Base-by-base conservation (phyloP, 2,329 filamentous ascomycete genomes). In the Graphilbum ipis-grandicollis region DNA sequence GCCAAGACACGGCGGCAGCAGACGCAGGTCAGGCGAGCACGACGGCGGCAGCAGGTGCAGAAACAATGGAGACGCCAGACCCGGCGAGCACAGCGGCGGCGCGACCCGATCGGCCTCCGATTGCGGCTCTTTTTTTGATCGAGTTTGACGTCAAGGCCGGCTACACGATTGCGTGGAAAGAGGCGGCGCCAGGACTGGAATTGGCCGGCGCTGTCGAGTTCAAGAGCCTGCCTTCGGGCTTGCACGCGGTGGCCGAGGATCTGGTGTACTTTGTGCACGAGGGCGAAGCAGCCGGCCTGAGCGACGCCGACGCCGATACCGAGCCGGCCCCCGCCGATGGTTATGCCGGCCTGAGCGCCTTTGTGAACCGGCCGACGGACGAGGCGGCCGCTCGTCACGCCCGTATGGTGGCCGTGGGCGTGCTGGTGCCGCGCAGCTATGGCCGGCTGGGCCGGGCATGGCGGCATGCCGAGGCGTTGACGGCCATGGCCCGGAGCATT, bases 231-330 rank as follows among this genome's bases (percentile, higher is more conserved):
- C 90, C 90, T 3, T 96, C 88, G 0, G 90, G 90, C 19, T 58
- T 94, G 35, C 90, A 98, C 58, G 80, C 83, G 39, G 83, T 96
- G 17, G 65, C 77, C 23, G 75, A 86, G 46, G 90, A 98, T 56
- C 65, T 96, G 36, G 82, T 85, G 50, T 98, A 96, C 62, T 98
- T 96, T 55, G 76, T 93, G 31, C 85, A 96, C 51, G 77, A 73
- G 42, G 62, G 72, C 7, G 33, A 35, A 1, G 23, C 7, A 12
- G 23, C n/a, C n/a, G n/a, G n/a, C n/a, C n/a, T n/a, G 21, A 23
- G 21, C 21, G 21, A 10, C 21, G 21, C 5, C 21, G 10, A 23
- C 21, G 21, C 5, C 21, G 21, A 23, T 13, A 3, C 8, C 17
- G 23, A n/a, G 5, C n/a, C 1, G 6, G 10, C 14, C 3, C 4